These are phyloP conservation scores for Tuber borchii DNA, from an alignment of 495 filamentous ascomycete genomes.

Conservation along the genomic window DNA sequence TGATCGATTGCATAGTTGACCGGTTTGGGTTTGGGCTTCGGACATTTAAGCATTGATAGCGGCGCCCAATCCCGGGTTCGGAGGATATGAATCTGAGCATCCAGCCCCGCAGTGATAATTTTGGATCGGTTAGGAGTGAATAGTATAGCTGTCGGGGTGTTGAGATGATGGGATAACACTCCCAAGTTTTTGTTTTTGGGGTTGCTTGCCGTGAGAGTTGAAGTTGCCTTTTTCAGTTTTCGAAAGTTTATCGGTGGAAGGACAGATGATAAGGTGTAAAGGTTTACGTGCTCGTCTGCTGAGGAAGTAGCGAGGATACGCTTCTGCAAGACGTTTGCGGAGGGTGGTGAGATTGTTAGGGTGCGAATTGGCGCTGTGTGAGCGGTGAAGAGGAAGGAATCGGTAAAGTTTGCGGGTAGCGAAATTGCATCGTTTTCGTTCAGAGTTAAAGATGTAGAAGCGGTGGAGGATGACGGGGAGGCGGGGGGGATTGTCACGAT, in stretches of 20 bases:
- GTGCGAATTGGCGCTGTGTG: constrained; percentile 85
- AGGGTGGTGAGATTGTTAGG: constrained; percentile 75
- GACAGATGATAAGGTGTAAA: constrained; percentile 79
- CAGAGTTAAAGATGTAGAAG: constrained; percentile 17
- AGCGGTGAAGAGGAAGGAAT: constrained; percentile 93
- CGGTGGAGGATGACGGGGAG: constrained; percentile 19
- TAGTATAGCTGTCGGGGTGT: constrained; percentile 65
- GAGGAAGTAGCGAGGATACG: constrained; percentile 81
- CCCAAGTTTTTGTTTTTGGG: constrained; percentile 81
- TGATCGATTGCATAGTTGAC: constrained; percentile 51
- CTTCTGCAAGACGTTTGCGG: constrained; percentile 54
- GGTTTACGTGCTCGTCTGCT: constrained; percentile 88
- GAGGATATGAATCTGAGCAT: constrained; percentile 80
- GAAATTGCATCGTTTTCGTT: constrained; percentile 44
- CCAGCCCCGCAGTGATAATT: constrained; percentile 73
- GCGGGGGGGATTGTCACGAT: constrained; percentile 58
- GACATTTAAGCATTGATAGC: constrained; percentile 83
- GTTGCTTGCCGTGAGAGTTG: constrained; percentile 69
- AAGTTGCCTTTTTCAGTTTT: constrained; percentile 56
- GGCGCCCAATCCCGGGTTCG: constrained; percentile 83
- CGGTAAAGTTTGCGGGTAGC: constrained; percentile 57
- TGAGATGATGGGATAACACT: constrained; percentile 74
- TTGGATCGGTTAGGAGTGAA: constrained; percentile 80
- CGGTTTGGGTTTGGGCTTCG: constrained; percentile 71
- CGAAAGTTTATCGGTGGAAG: constrained; percentile 44